Evolutionary conservation across 2,329 filamentous ascomycete species (phyloP), one percentile per base, ranked within the genome.

Genomic region (Alternaria brassicae): DNA sequence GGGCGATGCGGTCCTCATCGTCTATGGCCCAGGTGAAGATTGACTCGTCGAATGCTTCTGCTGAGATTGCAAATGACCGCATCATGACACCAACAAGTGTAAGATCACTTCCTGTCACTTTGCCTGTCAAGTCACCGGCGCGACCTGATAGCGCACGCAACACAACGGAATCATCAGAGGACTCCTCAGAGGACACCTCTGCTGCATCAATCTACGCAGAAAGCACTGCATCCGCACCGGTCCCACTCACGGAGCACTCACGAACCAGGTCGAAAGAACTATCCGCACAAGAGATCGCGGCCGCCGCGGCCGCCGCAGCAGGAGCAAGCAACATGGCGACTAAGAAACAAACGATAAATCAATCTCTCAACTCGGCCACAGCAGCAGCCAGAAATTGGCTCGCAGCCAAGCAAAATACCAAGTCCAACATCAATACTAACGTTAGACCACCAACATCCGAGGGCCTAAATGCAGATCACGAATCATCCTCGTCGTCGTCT

Each of bases 1-100:
- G 83, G 66, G 81, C 82, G 1, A 81, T 89, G 60, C 82, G 88
- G 44, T 86, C 89, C 2, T 82, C 83, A 36, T 89, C 89, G 0
- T 88, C 25, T 84, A 89, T 2, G 84, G 86, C 54, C 89, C 91
- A 1, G 81, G 85, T 93, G 6, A 87, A 86, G 28, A 87, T 88
- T 1, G 89, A 92, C 68, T 83, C 85, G 32, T 83, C 86, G 0
- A 88, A 89, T 62, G 87, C 88, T 19, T 89, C 92, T 60, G 82
- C 72, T 17, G 65, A 88, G 12, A 69, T 71, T 12, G 53, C 66
- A 17, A 65, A 72, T 6, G 85, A 86, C 65, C 86, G 85, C 82
- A 87, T 49, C 82, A 82, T 58, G 81, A 86, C 71, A 89, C 89
- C 23, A 54, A 88, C 87, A 37, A 81, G 91, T 37, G 87, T 89